Base-by-base conservation (phyloP, 2,329 filamentous ascomycete genomes). In the Aspergillus novofumigatus region DNA sequence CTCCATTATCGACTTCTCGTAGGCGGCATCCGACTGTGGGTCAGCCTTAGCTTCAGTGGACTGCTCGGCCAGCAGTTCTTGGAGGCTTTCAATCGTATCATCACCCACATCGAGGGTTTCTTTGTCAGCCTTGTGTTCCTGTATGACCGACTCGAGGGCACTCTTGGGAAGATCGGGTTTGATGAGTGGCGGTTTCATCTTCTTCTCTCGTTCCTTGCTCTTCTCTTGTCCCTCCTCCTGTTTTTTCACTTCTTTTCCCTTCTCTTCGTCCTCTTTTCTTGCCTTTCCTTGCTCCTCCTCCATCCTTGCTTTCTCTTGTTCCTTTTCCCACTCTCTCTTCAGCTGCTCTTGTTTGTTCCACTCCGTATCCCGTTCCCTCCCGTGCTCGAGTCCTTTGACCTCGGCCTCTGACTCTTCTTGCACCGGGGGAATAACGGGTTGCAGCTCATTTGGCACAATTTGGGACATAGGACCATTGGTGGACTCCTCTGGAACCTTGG, bases 11-110 rank as follows among this genome's bases (percentile, higher is more conserved):
- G 69, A 66, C 52, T 71, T 63, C 51, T 73, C 68, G 35, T 70
- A 72, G 6, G 67, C 67, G 14, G 63, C 68, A 51, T 72, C 69
- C 3, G 71, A 67, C 56, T 72, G 63, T 50, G 65, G 64, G 48
- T 70, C 68, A 3, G 60, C 57, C 47, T 72, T 71, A 3, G 65
- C 26, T 26, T 65, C 65, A 25, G 56, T 62, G 20, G 67, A 61
- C 10, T 62, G 57, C 32, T 70, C 69, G 8, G 75, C 67, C 44
- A 80, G 64, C 25, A 79, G 65, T 14, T 73, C 69, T 53, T 77
- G 71, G 20, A 80, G 71, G 20, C 75, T 78, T 52, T 78, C 74
- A 45, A 80, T 71, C 2, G 77, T 80, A 58, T 75, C 75, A 55
- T 79, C 77, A 11, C 77, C 75, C 4, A 77, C 60, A 11, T 70